Evolutionary conservation across 306 rosid species (phyloP).

Genomic region (Quillaja saponaria): DNA sequence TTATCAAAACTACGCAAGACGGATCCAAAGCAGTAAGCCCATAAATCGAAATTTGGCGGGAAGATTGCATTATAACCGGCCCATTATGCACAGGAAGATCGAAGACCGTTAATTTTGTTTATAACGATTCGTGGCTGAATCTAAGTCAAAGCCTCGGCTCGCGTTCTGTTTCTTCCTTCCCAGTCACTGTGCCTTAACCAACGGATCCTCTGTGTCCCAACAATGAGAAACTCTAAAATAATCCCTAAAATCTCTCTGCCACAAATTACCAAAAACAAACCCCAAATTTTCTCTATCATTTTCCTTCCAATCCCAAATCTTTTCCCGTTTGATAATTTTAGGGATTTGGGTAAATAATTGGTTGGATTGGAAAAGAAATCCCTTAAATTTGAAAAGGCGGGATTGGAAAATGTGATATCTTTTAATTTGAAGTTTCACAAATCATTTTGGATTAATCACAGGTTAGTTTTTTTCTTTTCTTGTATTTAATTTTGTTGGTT

Average conservation of each 20-base stretch:
- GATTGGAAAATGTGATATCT: no score
- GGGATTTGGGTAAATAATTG: no score
- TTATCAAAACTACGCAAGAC: no score
- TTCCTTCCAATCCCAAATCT: background rate
- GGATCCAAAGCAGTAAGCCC: no score
- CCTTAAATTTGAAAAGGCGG: no score
- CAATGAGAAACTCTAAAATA: conserved; percentile 23
- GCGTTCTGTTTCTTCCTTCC: conserved; percentile 11
- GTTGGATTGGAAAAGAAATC: no score
- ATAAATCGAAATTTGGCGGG: no score
- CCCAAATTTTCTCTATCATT: no score
- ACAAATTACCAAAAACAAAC: no score
- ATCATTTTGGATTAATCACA: background rate
- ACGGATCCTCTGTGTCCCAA: conserved; percentile 48
- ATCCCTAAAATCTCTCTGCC: background rate
- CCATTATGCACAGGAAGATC: conserved; percentile 18
- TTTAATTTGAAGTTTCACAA: no score
- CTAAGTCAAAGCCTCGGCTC: conserved; percentile 41
- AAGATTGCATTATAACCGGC: background rate
- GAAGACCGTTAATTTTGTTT: conserved; percentile 37
- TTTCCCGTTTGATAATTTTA: no score
- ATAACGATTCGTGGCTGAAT: conserved; percentile 41
- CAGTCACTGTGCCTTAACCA: conserved; percentile 28
- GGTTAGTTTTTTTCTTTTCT: background rate
- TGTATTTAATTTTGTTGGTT: background rate